These are phyloP conservation scores for Ustilago vetiveriae DNA, from an alignment of 1,284 basidiomycete genomes.

Conservation along the genomic window DNA sequence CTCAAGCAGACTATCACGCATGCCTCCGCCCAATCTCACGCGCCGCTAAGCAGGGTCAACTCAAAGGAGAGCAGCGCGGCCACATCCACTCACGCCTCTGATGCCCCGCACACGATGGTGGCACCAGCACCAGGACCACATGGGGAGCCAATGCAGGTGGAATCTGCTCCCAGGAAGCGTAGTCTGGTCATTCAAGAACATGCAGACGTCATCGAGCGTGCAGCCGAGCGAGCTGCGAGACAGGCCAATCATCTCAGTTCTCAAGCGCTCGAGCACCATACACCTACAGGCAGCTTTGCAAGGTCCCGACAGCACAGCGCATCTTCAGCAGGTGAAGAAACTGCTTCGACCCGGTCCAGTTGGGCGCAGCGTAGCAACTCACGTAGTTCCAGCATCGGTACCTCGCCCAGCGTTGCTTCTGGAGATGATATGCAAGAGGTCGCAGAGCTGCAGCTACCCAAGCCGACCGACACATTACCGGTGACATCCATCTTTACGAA, in stretches of 20 bases:
- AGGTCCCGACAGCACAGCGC: slow-evolving; percentile 31
- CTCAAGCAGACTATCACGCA: slow-evolving; percentile 5
- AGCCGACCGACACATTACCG: not conserved
- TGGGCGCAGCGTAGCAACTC: slow-evolving; percentile 33
- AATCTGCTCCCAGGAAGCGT: slow-evolving; percentile 29
- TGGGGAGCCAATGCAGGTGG: not conserved
- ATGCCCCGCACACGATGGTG: not conserved
- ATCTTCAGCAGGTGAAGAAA: slow-evolving; percentile 48
- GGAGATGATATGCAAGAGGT: slow-evolving; percentile 3
- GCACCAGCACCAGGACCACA: slow-evolving; percentile 1
- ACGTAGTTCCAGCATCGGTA: slow-evolving; percentile 22
- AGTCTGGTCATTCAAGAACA: slow-evolving; percentile 49
- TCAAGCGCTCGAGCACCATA: slow-evolving; percentile 22
- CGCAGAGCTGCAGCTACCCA: slow-evolving; percentile 1
- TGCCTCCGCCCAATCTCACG: slow-evolving; percentile 4
- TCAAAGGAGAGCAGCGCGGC: not conserved
- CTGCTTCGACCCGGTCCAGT: slow-evolving; percentile 40
- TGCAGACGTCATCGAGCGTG: slow-evolving; percentile 40
- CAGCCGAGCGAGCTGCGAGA: slow-evolving; percentile 40
- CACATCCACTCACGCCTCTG: not conserved
- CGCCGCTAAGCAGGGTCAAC: not conserved
- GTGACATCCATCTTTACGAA: slow-evolving; percentile 20
- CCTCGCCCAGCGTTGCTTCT: slow-evolving; percentile 26
- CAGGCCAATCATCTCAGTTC: slow-evolving; percentile 17
- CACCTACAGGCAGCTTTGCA: not conserved